A percentile compares a stretch with the other conserved stretches of the same genome.
phyloP scores from a whole-genome alignment of 2,329 filamentous ascomycete genomes.

The Juglanconis sp. region DNA sequence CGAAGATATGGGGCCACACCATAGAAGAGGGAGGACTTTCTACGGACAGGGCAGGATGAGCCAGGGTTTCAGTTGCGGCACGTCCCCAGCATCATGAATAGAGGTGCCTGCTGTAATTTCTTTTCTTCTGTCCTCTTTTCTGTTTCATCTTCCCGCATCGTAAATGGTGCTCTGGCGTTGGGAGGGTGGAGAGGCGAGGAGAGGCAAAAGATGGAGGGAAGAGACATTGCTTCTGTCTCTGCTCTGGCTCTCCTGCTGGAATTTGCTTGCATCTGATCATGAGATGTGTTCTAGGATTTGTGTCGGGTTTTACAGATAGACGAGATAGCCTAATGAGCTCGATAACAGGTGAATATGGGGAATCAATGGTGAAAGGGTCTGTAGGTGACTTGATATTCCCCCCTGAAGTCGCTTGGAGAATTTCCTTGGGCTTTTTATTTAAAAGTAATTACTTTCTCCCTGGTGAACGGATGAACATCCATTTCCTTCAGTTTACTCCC shows the following conservation, averaged over 20 bases:
- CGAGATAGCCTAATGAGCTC: conserved; percentile 1
- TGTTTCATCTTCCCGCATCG: conserved; percentile 1
- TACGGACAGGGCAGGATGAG: background rate
- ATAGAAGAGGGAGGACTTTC: background rate
- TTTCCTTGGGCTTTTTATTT: no score
- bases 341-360: background rate
- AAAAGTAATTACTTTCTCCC: no score
- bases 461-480: no score
- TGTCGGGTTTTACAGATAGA: conserved; percentile 15
- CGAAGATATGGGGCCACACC: conserved; percentile 1
- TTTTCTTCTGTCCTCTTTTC: background rate
- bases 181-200: background rate
- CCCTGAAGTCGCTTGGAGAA: no score
- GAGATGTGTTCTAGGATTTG: conserved; percentile 6
- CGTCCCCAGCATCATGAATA: background rate
- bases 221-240: background rate
- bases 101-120: conserved; percentile 4
- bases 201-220: background rate
- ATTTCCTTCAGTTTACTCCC: no score
- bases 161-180: conserved; percentile 16
- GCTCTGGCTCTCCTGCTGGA: background rate
- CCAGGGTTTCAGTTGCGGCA: background rate
- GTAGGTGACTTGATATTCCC: background rate
- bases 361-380: background rate
- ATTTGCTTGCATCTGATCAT: conserved; percentile 5